Percentiles rank a stretch among this genome's conserved stretches.
phyloP scores from a whole-genome alignment of 31 red algal species.

The Asparagopsis taxiformis region DNA sequence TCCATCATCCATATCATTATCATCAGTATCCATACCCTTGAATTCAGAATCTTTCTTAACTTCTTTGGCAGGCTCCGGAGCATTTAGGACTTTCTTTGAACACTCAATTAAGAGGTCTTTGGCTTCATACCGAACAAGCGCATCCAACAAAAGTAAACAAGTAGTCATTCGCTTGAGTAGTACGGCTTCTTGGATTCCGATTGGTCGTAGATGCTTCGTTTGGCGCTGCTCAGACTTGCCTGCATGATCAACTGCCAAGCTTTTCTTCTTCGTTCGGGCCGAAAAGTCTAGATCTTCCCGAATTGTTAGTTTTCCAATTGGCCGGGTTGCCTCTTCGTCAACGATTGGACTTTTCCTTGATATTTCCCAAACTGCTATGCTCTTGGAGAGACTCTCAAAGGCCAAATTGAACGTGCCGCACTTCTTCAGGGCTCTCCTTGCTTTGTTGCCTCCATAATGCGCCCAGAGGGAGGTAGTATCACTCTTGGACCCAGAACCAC shows the following conservation, averaged over 20 bases:
- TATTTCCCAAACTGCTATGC: not conserved
- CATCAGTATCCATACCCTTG: constrained; percentile 31
- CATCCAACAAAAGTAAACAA: constrained; percentile 40
- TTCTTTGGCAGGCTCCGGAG: not conserved
- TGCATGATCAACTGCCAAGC: too few relatives aligned
- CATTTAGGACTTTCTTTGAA: not conserved
- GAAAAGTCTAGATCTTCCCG: too few relatives aligned
- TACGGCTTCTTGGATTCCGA: constrained; percentile 7
- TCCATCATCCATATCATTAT: constrained; percentile 1
- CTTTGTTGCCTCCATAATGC: constrained; percentile 42
- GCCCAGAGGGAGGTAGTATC: constrained; percentile 25
- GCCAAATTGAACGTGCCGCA: constrained; percentile 18
- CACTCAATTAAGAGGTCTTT: constrained; percentile 53
- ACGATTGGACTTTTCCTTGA: constrained; percentile 14
- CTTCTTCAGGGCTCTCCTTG: constrained; percentile 8
- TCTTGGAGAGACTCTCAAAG: constrained; percentile 12
- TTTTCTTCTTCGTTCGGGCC: too few relatives aligned
- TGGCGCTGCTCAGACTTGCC: not conserved
- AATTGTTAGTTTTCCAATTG: constrained; percentile 45
- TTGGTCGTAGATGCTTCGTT: not conserved
- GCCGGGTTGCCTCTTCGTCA: constrained; percentile 44
- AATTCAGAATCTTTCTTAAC: constrained; percentile 5
- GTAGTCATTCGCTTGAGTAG: constrained; percentile 19
- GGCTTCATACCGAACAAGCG: constrained; percentile 24
- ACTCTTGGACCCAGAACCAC: not conserved